Evolutionary conservation across 2,329 filamentous ascomycete species (phyloP), one percentile per base, ranked within the genome.

Genomic region (Trichoderma breve): DNA sequence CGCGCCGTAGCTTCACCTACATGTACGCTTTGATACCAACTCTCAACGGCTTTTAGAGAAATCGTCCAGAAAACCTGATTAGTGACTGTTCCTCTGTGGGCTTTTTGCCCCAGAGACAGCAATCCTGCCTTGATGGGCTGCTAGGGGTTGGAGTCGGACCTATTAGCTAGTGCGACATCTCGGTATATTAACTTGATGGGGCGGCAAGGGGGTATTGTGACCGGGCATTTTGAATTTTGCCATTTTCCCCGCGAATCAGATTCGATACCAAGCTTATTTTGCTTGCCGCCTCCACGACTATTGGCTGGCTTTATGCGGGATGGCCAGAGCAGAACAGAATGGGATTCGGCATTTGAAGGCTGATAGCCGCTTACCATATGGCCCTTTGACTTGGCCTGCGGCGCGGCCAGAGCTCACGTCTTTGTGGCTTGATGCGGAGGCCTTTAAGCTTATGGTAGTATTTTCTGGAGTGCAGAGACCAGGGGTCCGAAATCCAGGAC

Each of bases 101-200:
- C 34, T 15, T 21, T 69, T 18, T 14, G 30, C n/a, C 26, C 36
- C 53, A 55, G 51, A 34, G 21, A 26, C 61, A 64, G 28, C 36
- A 26, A 39, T 57, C 64, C 61, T 30, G 51, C 24, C 21, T 7
- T 53, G 57, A 69, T 51, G 66, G 30, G 57, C n/a, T 4, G 67
- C 67, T 47, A 51, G 67, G 67, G 39, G 39, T n/a, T 39, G 39
- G 67, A 70, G 39, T 70, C 67, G 67, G 67, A 70, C 67, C 67
- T 70, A 70, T 70, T 70, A 70, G 39, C 67, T 70, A 70, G 67
- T 53, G 67, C 67, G 67, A 70, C 67, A 12, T 62, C 67, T 61
- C 39, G 57, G 67, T 36, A 70, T 70, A 70, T 70, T 70, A 70
- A 62, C 28, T 62, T 62, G 67, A 62, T 70, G 55, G 57, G 28